Percentiles rank a stretch among this genome's conserved stretches.
Evolutionary conservation across 2,329 filamentous ascomycete genomes (phyloP).

Genomic region (Venturiaceae sp.): DNA sequence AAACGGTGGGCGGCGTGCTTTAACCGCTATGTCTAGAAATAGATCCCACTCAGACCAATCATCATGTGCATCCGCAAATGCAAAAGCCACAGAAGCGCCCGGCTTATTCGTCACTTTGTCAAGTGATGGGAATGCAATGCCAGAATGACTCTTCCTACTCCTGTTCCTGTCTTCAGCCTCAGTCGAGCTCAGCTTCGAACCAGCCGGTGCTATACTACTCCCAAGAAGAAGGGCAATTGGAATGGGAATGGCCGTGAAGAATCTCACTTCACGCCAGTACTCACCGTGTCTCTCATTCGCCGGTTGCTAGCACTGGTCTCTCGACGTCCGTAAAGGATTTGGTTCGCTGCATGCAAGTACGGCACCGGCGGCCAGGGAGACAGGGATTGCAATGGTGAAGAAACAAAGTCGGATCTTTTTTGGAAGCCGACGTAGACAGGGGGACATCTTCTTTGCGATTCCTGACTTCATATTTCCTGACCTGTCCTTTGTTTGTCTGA

Average conservation of each 20-base stretch:
- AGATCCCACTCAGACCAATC: background rate
- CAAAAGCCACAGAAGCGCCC: constrained; percentile 1
- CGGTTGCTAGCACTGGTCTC: background rate
- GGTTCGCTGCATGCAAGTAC: background rate
- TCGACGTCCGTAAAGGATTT: background rate
- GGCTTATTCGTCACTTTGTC: background rate
- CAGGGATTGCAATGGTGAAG: background rate
- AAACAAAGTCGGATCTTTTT: background rate
- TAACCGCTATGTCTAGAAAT: constrained; percentile 1
- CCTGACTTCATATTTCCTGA: too few relatives aligned
- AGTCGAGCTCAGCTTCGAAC: background rate
- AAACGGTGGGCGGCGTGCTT: background rate
- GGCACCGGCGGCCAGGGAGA: background rate
- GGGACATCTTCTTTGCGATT: background rate
- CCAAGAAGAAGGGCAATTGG: background rate
- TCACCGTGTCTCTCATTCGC: background rate
- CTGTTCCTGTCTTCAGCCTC: background rate
- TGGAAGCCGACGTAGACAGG: background rate
- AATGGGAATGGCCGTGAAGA: background rate
- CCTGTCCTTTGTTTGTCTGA: background rate
- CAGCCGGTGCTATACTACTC: background rate
- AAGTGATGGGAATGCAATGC: background rate
- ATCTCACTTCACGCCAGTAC: background rate
- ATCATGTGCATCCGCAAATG: background rate
- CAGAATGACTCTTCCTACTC: background rate